Conservation (phyloP, 768 basidiomycete species). For the Botryobasidium botryosum region DNA sequence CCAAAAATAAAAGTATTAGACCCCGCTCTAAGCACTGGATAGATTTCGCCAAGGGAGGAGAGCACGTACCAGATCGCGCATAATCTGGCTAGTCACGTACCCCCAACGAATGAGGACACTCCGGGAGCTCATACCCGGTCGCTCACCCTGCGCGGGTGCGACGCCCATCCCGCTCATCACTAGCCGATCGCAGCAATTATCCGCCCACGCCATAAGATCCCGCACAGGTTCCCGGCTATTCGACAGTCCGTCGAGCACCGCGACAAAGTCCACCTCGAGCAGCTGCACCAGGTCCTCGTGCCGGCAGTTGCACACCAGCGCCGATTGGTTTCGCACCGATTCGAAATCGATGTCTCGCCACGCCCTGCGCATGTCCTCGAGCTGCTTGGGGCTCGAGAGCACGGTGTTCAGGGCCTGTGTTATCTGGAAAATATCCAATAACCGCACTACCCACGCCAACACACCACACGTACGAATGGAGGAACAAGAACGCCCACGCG, state of each 20-base stretch:
- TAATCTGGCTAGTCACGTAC: conserved; percentile 83
- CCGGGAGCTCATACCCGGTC: conserved; percentile 67
- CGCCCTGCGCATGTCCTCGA: conserved; percentile 70
- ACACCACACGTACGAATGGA: background rate
- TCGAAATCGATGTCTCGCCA: conserved; percentile 85
- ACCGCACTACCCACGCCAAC: conserved; percentile 42
- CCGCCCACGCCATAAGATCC: conserved; percentile 83
- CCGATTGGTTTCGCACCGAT: conserved; percentile 83
- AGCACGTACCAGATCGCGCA: conserved; percentile 65
- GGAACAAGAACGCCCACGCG: background rate
- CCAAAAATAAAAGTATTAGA: background rate
- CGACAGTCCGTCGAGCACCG: conserved; percentile 49
- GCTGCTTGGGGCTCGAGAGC: conserved; percentile 70
- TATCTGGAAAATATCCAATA: conserved; percentile 83
- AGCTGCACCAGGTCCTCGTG: conserved; percentile 78
- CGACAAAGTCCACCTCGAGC: conserved; percentile 68
- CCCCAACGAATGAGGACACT: conserved; percentile 84
- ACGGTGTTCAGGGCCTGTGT: conserved; percentile 82
- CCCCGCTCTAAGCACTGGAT: background rate
- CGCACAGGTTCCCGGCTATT: conserved; percentile 67
- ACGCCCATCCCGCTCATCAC: conserved; percentile 47
- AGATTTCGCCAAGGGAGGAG: background rate
- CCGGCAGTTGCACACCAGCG: conserved; percentile 81
- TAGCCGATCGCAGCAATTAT: conserved; percentile 74
- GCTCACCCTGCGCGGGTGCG: conserved; percentile 46